Evolutionary conservation across 2,329 filamentous ascomycete species (phyloP).

Genomic region (Venturia pyrina): DNA sequence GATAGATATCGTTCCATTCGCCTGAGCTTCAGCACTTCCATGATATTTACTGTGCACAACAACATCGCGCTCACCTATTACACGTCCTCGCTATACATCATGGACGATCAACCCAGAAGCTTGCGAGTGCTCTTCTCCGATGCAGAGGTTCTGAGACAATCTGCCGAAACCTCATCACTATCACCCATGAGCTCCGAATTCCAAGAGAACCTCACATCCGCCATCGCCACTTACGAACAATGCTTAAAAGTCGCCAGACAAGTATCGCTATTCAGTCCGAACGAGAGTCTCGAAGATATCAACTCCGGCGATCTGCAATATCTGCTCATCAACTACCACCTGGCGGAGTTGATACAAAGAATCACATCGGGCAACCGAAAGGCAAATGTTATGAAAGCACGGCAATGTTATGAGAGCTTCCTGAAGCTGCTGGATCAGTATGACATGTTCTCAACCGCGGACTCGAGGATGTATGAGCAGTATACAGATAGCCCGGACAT

Average conservation of each 20-base stretch:
- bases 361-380: conserved; percentile 55
- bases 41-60: no score
- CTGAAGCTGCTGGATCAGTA: conserved; percentile 71
- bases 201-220: conserved; percentile 54
- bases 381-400: conserved; percentile 50
- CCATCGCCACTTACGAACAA: conserved; percentile 62
- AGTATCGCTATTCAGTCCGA: conserved; percentile 77
- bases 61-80: background rate
- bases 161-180: conserved; percentile 49
- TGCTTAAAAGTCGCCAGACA: conserved; percentile 59
- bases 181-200: conserved; percentile 57
- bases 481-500: conserved; percentile 62
- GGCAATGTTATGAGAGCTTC: conserved; percentile 67
- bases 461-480: conserved; percentile 59
- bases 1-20: background rate
- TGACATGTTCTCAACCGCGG: conserved; percentile 53
- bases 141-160: conserved; percentile 45
- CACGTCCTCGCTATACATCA: conserved; percentile 14
- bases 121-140: conserved; percentile 44
- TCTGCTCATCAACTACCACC: conserved; percentile 63
- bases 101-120: conserved; percentile 41
- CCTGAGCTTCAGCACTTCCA: background rate
- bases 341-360: conserved; percentile 70
- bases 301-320: conserved; percentile 75
- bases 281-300: conserved; percentile 82